Percentiles rank a stretch among this genome's conserved stretches.
These are phyloP conservation scores for Lotus japonicus DNA, from an alignment of 306 rosid genomes.

Conservation along the genomic window DNA sequence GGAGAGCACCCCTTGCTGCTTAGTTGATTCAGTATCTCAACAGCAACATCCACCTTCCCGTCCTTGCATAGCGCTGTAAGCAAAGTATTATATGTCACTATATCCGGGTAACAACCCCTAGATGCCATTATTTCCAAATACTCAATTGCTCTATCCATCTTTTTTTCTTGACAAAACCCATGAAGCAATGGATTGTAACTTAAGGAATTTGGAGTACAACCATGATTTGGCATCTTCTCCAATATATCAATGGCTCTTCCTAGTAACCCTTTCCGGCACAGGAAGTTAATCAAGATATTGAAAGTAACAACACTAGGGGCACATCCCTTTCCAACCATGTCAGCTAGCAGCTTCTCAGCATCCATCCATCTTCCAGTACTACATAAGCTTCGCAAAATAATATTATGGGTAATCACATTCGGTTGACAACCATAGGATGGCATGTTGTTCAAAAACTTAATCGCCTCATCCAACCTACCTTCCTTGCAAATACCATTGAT, in stretches of 20 bases:
- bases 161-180: slow-evolving; percentile 84
- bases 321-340: slow-evolving; percentile 82
- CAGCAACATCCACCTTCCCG: slow-evolving; percentile 87
- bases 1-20: slow-evolving; percentile 87
- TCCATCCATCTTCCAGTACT: slow-evolving; percentile 95
- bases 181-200: slow-evolving; percentile 95
- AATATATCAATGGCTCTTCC: slow-evolving; percentile 84
- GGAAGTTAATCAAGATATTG: slow-evolving; percentile 85
- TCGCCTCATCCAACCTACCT: slow-evolving; percentile 83
- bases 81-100: slow-evolving; percentile 87
- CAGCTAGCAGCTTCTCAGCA: slow-evolving; percentile 67
- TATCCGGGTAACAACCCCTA: slow-evolving; percentile 92
- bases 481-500: slow-evolving; percentile 89
- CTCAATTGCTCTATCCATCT: slow-evolving; percentile 80
- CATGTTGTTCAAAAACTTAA: slow-evolving; percentile 56
- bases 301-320: slow-evolving; percentile 96
- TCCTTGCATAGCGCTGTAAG: slow-evolving; percentile 88
- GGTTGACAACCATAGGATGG: slow-evolving; percentile 67
- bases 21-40: slow-evolving; percentile 75
- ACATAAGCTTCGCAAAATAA: slow-evolving; percentile 83
- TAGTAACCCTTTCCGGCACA: slow-evolving; percentile 77
- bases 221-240: slow-evolving; percentile 87
- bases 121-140: slow-evolving; percentile 82
- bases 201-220: slow-evolving; percentile 84
- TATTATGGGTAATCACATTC: slow-evolving; percentile 74